These are phyloP conservation scores for Scalesia atractyloides DNA, from an alignment of 129 eudicot species.

Conservation along the genomic window DNA sequence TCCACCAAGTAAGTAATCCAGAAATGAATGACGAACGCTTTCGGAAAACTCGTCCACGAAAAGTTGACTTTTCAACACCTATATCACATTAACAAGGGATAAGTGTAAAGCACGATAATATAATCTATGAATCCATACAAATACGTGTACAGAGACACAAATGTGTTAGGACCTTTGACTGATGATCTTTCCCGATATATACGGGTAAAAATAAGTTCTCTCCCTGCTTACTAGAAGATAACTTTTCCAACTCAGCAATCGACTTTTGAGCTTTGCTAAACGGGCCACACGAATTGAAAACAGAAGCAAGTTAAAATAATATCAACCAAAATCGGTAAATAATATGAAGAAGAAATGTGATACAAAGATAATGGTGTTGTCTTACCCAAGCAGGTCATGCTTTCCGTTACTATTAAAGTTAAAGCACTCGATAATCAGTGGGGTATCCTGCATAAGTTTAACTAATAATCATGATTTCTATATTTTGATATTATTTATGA, in stretches of 20 bases:
- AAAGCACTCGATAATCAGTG: constrained; percentile 78
- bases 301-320: constrained; percentile 16
- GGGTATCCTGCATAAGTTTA: constrained; percentile 71
- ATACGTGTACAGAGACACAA: neutral
- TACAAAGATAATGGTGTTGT: constrained; percentile 14
- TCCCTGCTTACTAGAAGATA: constrained; percentile 47
- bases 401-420: constrained; percentile 84
- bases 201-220: constrained; percentile 57
- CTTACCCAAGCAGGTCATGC: constrained; percentile 89
- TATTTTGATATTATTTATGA: constrained; percentile 3
- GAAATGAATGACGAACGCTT: constrained; percentile 79
- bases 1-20: constrained; percentile 84
- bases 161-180: constrained; percentile 60
- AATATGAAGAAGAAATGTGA: neutral
- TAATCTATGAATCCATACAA: constrained; percentile 5
- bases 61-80: constrained; percentile 81
- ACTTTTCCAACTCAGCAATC: constrained; percentile 65
- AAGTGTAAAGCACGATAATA: constrained; percentile 2
- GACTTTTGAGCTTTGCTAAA: constrained; percentile 76
- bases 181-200: constrained; percentile 51
- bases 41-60: constrained; percentile 74
- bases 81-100: constrained; percentile 8
- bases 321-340: constrained; percentile 18
- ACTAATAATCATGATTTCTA: constrained; percentile 13
- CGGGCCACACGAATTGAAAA: constrained; percentile 9